Base-by-base conservation (phyloP, 225 moss, liverwort and hornwort species). In the Straminergon stramineum region DNA sequence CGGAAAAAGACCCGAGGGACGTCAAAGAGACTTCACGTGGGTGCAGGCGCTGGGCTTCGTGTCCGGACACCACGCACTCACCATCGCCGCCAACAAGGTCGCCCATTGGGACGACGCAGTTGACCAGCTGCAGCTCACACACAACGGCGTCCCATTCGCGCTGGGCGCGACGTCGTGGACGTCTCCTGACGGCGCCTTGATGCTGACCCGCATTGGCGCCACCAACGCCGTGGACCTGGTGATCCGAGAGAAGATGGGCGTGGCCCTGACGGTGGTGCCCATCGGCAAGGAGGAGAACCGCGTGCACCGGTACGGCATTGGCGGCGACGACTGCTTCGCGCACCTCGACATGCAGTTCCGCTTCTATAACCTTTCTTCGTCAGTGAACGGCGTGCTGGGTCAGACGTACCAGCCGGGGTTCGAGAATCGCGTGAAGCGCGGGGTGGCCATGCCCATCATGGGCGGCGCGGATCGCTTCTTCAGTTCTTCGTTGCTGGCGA, bases 361-460 rank as follows among this genome's bases (percentile, higher is more conserved):
- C 4, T 81, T 81, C 81, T 18, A 81, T 91, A 90, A 94, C 86
- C 86, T 94, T 22, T 94, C 94, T 15, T 78, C 92, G 45, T 85
- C 77, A 41, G 95, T 96, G 75, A 91, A 94, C 68, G 96, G 94
- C 41, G 90, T 96, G 78, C 32, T 96, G 62, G 96, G 96, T 2
- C 93, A 95, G 90, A 96, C 95, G 8, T 96, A 96, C 91, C 93
- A 95, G 73, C 95, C 93, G 1, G 86, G 78, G 23, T 96, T 92
- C 41, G 87, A 91, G 39, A 96, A 90, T 83, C 69, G 81, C 14
- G 95, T 93, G 85, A 90, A 91, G 92, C 75, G 88, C 5, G 93
- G 89, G 11, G 94, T 96, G 52, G 92, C 75, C 9, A 96, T 96
- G 94, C 68, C 68, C 21, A 68, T 68, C n/a, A 68, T 68, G 34